Base-by-base conservation (phyloP, 441 rosid genomes). In the Gossypium gossypioides region DNA sequence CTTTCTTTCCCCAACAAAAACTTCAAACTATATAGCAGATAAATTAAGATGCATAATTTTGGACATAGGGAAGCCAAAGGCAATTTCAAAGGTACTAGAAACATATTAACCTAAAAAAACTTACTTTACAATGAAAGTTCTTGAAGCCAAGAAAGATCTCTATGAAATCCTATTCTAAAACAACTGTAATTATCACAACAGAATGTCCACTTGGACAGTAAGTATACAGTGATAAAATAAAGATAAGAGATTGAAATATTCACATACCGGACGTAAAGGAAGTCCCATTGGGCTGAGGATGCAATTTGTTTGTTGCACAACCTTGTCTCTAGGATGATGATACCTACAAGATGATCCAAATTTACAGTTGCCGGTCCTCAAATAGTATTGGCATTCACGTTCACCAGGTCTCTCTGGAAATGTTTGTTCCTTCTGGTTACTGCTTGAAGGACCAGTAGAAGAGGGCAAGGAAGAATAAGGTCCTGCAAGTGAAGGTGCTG, bases 381-480 rank as follows among this genome's bases (percentile, higher is more conserved):
- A 40, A 79, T 84, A 91, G 78, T 86, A 90, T 61, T 87, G 91
- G 76, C 98, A 93, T 64, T 93, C 97, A 64, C 84, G 92, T 80
- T 89, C 94, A 37, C 91, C 90, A 5, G 92, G 96, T 81, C 98
- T 91, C 83, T 91, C 90, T 25, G 98, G 98, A 81, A 89, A 91
- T 59, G 74, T 72, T 74, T 84, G 91, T 27, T 91, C 97, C 82
- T 69, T 87, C 76, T 74, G 90, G 71, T 74, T 29, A 82, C 81
- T 76, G 72, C 84, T 74, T 50, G 82, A 83, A 77, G 73, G 84
- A 62, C 86, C 90, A 48, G 75, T 69, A 37, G 88, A 78, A 69
- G 91, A 80, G 19, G 86, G 74, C 42, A 82, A 62, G 18, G 93
- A 78, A 8, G 90, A 82, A 75, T 85, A 86, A 51, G 88, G 79